phyloP scores from a whole-genome alignment of 2,329 filamentous ascomycete species.

The Fonsecaea multimorphosa region DNA sequence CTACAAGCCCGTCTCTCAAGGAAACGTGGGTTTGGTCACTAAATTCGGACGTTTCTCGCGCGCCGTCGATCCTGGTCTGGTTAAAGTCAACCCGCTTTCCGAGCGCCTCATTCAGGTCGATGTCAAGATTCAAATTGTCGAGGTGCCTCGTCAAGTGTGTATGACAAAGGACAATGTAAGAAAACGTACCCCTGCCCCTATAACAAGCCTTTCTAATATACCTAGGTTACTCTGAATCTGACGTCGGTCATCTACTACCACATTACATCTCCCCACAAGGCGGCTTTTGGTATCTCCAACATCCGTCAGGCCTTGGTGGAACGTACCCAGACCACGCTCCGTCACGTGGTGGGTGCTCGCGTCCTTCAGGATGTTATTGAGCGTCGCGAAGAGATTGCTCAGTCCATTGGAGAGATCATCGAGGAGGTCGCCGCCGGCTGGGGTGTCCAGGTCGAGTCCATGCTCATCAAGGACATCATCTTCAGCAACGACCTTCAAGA shows the following conservation, averaged over 20 bases:
- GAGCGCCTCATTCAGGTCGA: slow-evolving; percentile 91
- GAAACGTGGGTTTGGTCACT: slow-evolving; percentile 92
- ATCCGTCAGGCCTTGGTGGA: slow-evolving; percentile 95
- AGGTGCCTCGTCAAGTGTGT: slow-evolving; percentile 94
- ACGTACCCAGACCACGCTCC: slow-evolving; percentile 95
- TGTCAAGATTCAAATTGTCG: slow-evolving; percentile 97
- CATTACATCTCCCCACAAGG: slow-evolving; percentile 93
- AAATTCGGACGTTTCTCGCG: slow-evolving; percentile 94
- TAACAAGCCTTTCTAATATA: too few species aligned
- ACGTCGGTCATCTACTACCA: slow-evolving; percentile 99
- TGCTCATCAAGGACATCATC: slow-evolving; percentile 99
- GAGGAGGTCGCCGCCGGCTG: slow-evolving; percentile 92
- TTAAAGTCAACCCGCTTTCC: slow-evolving; percentile 95
- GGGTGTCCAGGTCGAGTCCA: slow-evolving; percentile 96
- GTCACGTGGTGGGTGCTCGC: slow-evolving; percentile 93
- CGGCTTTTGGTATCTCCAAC: slow-evolving; percentile 94
- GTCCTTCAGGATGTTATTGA: slow-evolving; percentile 98
- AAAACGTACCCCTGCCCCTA: too few species aligned
- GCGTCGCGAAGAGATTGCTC: slow-evolving; percentile 93
- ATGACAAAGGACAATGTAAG: slow-evolving; percentile 99
- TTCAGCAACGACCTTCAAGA: slow-evolving; percentile 96
- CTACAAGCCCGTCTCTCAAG: slow-evolving; percentile 89
- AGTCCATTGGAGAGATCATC: slow-evolving; percentile 95
- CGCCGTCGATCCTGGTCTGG: slow-evolving; percentile 93
- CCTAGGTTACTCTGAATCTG: slow-evolving; percentile 85